Conservation (phyloP, 805 yeast species). For the Cyberlindnera bimundalis region DNA sequence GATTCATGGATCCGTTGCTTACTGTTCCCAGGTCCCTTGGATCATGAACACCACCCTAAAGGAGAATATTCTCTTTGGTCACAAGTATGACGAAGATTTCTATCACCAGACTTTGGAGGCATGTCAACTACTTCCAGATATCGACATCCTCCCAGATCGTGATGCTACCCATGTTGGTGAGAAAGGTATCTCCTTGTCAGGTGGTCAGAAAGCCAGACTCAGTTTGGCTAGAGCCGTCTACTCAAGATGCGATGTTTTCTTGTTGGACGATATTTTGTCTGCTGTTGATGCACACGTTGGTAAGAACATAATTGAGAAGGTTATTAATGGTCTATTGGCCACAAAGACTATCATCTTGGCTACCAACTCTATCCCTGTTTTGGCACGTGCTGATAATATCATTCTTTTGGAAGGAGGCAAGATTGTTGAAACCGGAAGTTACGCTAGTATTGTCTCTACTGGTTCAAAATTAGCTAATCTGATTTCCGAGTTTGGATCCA, state of each 20-base stretch:
- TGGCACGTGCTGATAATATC: slow-evolving; percentile 67
- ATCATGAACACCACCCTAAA: slow-evolving; percentile 90
- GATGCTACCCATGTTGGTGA: slow-evolving; percentile 80
- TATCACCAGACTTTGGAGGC: slow-evolving; percentile 80
- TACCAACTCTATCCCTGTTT: slow-evolving; percentile 80
- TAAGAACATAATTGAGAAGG: slow-evolving; percentile 74
- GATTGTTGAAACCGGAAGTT: slow-evolving; percentile 62
- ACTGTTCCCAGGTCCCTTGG: slow-evolving; percentile 94
- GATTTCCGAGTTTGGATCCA: slow-evolving; percentile 56
- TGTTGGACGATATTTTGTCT: slow-evolving; percentile 63
- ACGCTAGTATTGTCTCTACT: slow-evolving; percentile 43
- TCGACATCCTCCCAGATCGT: slow-evolving; percentile 79
- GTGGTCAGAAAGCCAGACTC: slow-evolving; percentile 63
- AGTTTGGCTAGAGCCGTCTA: slow-evolving; percentile 69
- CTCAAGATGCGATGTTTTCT: slow-evolving; percentile 52
- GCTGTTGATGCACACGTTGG: slow-evolving; percentile 81
- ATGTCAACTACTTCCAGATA: slow-evolving; percentile 80
- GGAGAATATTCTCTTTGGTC: slow-evolving; percentile 90
- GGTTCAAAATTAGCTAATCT: slow-evolving; percentile 49
- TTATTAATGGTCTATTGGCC: slow-evolving; percentile 69
- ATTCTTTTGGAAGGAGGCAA: slow-evolving; percentile 67
- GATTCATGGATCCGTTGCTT: slow-evolving; percentile 76
- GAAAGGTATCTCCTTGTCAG: slow-evolving; percentile 57
- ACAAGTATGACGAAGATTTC: slow-evolving; percentile 73
- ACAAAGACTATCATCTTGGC: slow-evolving; percentile 76